Percentiles rank a stretch among this genome's conserved stretches.
Evolutionary conservation across 2,329 filamentous ascomycete species (phyloP).

Genomic region (Colletotrichum liaoningense): DNA sequence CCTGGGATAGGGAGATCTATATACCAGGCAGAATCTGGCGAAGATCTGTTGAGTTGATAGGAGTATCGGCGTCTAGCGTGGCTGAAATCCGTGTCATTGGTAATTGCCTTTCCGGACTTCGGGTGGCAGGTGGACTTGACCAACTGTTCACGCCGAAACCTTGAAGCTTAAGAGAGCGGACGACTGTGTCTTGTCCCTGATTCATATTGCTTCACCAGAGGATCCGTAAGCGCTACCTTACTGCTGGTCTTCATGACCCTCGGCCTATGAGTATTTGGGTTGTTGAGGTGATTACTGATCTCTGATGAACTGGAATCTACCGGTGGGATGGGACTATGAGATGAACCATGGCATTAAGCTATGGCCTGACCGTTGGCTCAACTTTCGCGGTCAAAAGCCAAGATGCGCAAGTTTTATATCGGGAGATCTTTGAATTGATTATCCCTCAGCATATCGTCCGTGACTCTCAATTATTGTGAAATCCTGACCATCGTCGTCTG

Average conservation of each 20-base stretch:
- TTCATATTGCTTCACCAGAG: too few species aligned
- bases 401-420: too few species aligned
- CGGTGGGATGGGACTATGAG: background rate
- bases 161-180: background rate
- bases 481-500: background rate
- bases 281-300: background rate
- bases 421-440: too few species aligned
- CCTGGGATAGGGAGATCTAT: background rate
- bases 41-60: too few species aligned
- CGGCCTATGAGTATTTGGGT: background rate
- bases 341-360: background rate
- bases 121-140: background rate
- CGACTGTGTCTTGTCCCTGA: background rate
- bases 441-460: background rate
- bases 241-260: background rate
- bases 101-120: background rate
- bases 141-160: background rate
- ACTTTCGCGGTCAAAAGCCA: too few species aligned
- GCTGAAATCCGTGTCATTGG: background rate
- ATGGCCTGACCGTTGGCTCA: too few species aligned
- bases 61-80: background rate
- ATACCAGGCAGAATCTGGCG: background rate
- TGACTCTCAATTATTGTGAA: background rate
- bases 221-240: background rate
- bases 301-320: background rate